Evolutionary conservation across 306 rosid species (phyloP), one percentile per base, ranked within the genome.

Genomic region (Senna tora): DNA sequence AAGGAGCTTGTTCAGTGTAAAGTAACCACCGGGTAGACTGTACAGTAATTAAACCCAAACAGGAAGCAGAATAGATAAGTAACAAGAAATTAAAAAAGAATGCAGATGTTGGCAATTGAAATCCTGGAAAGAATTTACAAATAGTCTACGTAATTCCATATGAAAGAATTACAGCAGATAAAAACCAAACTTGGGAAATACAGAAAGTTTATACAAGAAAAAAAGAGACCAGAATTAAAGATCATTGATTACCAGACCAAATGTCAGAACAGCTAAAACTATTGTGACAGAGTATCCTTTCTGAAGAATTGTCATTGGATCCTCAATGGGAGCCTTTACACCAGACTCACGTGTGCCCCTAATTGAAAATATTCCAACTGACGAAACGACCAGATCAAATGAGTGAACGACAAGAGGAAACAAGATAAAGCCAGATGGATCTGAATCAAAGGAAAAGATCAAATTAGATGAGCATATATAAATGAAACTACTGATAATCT

Each of bases 1-100:
- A 84, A 76, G 99, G 99, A 62, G 99, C 99, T 94, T 90, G 99
- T 67, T 89, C 97, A 45, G 94, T 90, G 73, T 91, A 80, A 78
- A 94, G 97, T 84, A 94, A 81, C 99, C 99, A 94, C 62, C 97
- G 87, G 49, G 99, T 89, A 73, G 97, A 94, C 99, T 94, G 90
- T 71, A 73, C 61, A 81, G 69, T 54, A 72, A 68, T 71, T 71
- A 68, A 69, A 69, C 57, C 66, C 30, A 79, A 72, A 71, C 49
- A 79, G 33, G 60, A 73, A 68, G 69, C 64, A 54, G 20, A 56
- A 74, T 54, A 79, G 42, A 70, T 65, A 42, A 64, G 28, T 9
- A 69, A 36, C 51, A 32, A 30, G 46, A 38, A 36, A 28, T 69
- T 63, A 30, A 36, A 53, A 30, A 76, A 58, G 75, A 45, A 54